Evolutionary conservation across 345 rosid genomes (phyloP), one percentile per base, ranked within the genome.

Genomic region (Bruguiera gymnorhiza): DNA sequence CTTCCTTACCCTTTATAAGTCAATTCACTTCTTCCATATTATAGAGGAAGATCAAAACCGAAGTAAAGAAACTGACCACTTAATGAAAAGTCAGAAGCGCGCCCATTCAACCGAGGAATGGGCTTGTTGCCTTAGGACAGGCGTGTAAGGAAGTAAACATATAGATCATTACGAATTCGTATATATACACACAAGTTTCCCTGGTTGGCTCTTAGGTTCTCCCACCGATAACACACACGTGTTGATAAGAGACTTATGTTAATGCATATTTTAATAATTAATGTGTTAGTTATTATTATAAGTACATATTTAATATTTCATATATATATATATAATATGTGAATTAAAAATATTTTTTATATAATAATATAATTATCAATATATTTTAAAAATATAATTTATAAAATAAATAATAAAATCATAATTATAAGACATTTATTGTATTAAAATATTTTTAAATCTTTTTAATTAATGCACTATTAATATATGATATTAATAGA

Each of bases 71-170:
- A 72, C 43, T 72, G 74, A 82, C 81, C 16, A 60, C 31, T 66
- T 74, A 66, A 8, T 43, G 48, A n/a, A 68, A 67, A 67, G 50
- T 60, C 46, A 43, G 50, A 37, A 71, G n/a, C 29, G 70, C 62
- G 66, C 76, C 81, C 83, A 76, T 74, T 29, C 77, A 58, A 62
- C 18, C 18, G 13, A 70, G 79, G 76, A 52, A 80, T 80, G 86
- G 86, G 82, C 68, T 69, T 58, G 30, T 34, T 31, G 50, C 37
- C 73, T 26, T 16, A 32, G 26, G 23, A 52, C 62, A 62, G 60
- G 52, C 67, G 13, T 34, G 50, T 8, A 16, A 26, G 32, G 24
- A 30, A 68, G 58, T 6, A 8, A 20, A 68, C 48, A 29, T 9
- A 50, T 46, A 8, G 26, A 65, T 36, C 50, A 50, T 26, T 1